Percentiles rank a stretch among this genome's conserved stretches.
Conservation (phyloP, 192 early-diverging fungal genomes). For the Neocallimastix lanati region DNA sequence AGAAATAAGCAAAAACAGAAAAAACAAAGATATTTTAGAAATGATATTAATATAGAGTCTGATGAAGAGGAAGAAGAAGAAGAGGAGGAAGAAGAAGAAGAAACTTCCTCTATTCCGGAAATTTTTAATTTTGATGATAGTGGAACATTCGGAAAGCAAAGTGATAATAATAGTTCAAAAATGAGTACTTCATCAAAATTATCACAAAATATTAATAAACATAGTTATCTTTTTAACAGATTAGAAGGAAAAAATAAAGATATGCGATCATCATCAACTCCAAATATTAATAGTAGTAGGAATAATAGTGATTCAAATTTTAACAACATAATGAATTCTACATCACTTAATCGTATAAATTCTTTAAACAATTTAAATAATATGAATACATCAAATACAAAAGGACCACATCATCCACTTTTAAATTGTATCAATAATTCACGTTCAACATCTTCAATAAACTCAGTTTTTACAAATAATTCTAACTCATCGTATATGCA, state of each 20-base stretch:
- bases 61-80: neutral
- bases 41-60: neutral
- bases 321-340: no score
- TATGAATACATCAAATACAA: neutral
- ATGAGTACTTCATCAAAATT: neutral
- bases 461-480: neutral
- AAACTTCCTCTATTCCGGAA: neutral
- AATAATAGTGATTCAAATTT: neutral
- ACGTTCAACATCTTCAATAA: neutral
- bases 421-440: neutral
- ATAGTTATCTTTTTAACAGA: neutral
- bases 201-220: neutral
- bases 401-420: neutral
- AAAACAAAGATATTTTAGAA: neutral
- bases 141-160: neutral
- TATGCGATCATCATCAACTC: neutral
- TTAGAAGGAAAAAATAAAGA: neutral
- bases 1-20: neutral
- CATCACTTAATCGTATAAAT: neutral
- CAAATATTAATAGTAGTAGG: neutral
- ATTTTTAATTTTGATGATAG: neutral
- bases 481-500: neutral
- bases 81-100: neutral
- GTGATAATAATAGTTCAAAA: neutral
- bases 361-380: neutral